Evolutionary conservation across 2,329 filamentous ascomycete genomes (phyloP), one percentile per base, ranked within the genome.

Genomic region (Fusarium sulawesiense): DNA sequence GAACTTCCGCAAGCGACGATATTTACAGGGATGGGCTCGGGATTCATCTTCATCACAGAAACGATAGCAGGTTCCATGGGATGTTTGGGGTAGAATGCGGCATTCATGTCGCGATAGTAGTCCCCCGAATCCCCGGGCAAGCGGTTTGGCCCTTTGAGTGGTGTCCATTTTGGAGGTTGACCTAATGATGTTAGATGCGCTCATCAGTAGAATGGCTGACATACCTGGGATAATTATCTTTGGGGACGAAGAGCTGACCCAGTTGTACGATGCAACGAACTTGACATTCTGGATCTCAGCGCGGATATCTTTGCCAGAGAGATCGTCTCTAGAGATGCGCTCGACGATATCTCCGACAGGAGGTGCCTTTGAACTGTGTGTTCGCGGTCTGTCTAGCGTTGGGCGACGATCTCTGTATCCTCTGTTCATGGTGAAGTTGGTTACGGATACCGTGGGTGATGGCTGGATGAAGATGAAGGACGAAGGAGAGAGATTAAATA

Each of bases 1-100:
- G 88, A 91, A 68, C 85, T 91, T 0, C 83, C 83, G 62, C 90
- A 92, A 0, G 82, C 87, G 14, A 92, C 32, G 89, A 93, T 71
- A 70, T 92, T 86, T 34, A 90, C 57, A 1, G 68, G 65, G 6
- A 65, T 18, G 7, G 73, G 58, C 0, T 34, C 5, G 4, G 70
- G 66, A 10, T 71, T 62, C 68, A 76, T 74, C 45, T 60, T 66
- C 73, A 79, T 73, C 4, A 85, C 65, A 2, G 83, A 79, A 27
- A 80, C 71, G 9, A 87, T 79, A 1, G 83, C 80, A 2, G 87
- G 83, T 57, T 88, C 85, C 21, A 85, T 78, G 0, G 86, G 86
- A 70, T 87, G 83, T 4, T 73, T 70, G 4, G 86, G 82, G 57
- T 80, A 87, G 4, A 78, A 79, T 0, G 85, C 85, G 1, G 86